phyloP scores from a whole-genome alignment of 371 early-diverging fungal species.

The Mortierella sp. region DNA sequence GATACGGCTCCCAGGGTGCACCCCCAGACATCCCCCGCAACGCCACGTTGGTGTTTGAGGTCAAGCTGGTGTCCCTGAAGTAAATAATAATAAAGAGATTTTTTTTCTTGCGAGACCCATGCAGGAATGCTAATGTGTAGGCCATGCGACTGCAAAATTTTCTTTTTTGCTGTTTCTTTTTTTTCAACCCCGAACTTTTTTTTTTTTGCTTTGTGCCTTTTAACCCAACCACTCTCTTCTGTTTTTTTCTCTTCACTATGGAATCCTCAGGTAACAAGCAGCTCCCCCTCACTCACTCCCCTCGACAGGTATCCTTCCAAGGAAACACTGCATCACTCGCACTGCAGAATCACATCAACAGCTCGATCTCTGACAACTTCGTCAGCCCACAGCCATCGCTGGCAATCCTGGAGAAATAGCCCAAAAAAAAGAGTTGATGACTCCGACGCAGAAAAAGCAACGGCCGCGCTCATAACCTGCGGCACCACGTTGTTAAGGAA shows the following conservation, averaged over 20 bases:
- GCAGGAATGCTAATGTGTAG: neutral
- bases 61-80: slow-evolving; percentile 67
- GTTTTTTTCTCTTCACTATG: slow-evolving; percentile 20
- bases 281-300: neutral
- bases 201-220: neutral
- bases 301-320: neutral
- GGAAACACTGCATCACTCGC: neutral
- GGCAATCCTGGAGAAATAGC: neutral
- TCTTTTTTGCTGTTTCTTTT: neutral
- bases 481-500: neutral
- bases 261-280: slow-evolving; percentile 49
- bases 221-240: slow-evolving; percentile 1
- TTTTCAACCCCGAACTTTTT: neutral
- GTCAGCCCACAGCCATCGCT: neutral
- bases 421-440: neutral
- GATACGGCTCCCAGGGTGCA: slow-evolving; percentile 90
- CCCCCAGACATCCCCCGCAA: slow-evolving; percentile 93
- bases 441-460: slow-evolving; percentile 1
- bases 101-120: neutral
- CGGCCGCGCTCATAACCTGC: neutral
- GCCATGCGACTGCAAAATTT: slow-evolving; percentile 1
- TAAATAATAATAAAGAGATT: slow-evolving; percentile 14
- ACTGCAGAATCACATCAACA: neutral
- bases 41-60: slow-evolving; percentile 89
- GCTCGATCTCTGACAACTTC: neutral